Percentiles rank a stretch among this genome's conserved stretches.
phyloP scores from a whole-genome alignment of 169 alveolate genomes.

The Toxoplasma gondii region DNA sequence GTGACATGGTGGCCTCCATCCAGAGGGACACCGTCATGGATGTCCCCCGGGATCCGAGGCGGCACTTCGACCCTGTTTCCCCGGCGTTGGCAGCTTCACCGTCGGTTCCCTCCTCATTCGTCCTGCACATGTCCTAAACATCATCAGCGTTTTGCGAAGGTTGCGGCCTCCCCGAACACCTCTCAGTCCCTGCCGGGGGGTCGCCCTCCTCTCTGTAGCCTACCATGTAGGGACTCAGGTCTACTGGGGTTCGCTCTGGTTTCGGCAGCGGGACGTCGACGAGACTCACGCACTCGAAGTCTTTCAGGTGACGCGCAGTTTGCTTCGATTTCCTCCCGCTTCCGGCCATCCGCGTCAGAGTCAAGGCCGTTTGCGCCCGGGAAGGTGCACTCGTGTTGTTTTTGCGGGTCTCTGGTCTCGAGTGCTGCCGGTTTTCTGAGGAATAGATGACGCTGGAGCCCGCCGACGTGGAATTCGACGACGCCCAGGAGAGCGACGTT shows the following conservation, averaged over 20 bases:
- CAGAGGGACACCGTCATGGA: too few relatives aligned
- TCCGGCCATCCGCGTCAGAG: not conserved
- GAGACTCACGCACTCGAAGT: not conserved
- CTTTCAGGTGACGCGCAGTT: not conserved
- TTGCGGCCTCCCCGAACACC: too few relatives aligned
- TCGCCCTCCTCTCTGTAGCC: not conserved
- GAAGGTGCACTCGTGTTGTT: not conserved
- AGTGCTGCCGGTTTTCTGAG: not conserved
- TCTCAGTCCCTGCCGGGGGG: too few relatives aligned
- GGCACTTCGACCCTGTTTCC: too few relatives aligned
- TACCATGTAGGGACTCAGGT: conserved; percentile 21
- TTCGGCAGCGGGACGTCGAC: not conserved
- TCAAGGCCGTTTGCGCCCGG: not conserved
- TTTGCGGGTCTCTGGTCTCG: not conserved
- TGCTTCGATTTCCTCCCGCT: not conserved
- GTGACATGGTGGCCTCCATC: too few relatives aligned
- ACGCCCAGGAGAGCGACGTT: conserved; percentile 25
- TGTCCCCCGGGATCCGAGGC: too few relatives aligned
- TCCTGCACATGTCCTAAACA: too few relatives aligned
- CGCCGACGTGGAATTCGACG: conserved; percentile 36
- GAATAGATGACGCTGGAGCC: not conserved
- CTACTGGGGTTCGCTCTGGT: conserved; percentile 4
- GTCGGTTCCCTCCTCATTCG: too few relatives aligned
- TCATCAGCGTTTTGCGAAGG: too few relatives aligned
- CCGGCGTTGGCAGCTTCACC: too few relatives aligned